Evolutionary conservation across 2,329 filamentous ascomycete genomes (phyloP).

Genomic region (Alternaria tenuissima): DNA sequence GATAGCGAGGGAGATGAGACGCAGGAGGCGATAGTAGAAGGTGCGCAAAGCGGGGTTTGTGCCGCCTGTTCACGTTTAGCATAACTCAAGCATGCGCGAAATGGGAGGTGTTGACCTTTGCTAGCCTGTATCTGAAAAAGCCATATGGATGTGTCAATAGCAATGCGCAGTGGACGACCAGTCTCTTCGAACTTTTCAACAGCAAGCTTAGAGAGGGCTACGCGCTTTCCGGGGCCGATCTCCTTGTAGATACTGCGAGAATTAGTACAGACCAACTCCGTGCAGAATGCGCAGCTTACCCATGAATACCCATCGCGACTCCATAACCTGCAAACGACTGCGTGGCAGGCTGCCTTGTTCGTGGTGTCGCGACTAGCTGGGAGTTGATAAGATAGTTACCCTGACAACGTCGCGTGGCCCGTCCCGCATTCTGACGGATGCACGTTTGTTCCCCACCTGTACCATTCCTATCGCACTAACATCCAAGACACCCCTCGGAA

Average conservation of each 20-base stretch:
- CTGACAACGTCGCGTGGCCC: conserved; percentile 31
- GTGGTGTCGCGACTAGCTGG: conserved; percentile 20
- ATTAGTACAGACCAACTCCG: conserved; percentile 19
- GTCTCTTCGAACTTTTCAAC: conserved; percentile 76
- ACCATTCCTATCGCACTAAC: conserved; percentile 22
- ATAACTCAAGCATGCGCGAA: background rate
- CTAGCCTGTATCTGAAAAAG: conserved; percentile 91
- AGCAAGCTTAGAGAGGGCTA: conserved; percentile 84
- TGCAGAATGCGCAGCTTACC: conserved; percentile 33
- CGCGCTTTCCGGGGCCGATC: conserved; percentile 79
- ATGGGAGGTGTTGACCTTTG: conserved; percentile 61
- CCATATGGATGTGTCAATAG: conserved; percentile 97
- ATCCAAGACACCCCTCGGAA: conserved; percentile 16
- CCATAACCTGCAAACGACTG: conserved; percentile 26
- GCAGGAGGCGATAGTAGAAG: conserved; percentile 88
- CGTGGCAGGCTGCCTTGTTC: conserved; percentile 21
- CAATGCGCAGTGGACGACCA: conserved; percentile 79
- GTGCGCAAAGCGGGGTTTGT: conserved; percentile 90
- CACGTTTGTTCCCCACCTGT: conserved; percentile 23
- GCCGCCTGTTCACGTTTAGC: conserved; percentile 65
- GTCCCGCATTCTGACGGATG: conserved; percentile 24
- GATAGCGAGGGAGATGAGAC: conserved; percentile 78
- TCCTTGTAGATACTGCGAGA: conserved; percentile 81
- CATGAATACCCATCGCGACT: conserved; percentile 51
- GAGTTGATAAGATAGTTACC: conserved; percentile 45